Percentiles rank a stretch among this genome's conserved stretches.
These are phyloP conservation scores for Alternaria sp. DNA, from an alignment of 2,329 filamentous ascomycete species.

Conservation along the genomic window DNA sequence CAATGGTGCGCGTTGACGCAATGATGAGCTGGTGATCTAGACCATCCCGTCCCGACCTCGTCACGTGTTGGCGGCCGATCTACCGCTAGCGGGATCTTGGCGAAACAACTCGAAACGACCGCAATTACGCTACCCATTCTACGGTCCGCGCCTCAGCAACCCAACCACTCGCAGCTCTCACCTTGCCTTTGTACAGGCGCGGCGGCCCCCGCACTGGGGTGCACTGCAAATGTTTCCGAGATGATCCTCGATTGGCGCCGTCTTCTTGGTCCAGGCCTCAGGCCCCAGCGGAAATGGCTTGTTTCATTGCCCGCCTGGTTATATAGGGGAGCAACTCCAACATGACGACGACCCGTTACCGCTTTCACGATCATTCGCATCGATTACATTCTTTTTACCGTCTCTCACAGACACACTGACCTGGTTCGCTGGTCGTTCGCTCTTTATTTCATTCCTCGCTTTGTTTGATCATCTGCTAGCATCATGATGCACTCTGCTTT, in stretches of 20 bases:
- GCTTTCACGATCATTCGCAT: constrained; percentile 30
- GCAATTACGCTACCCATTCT: constrained; percentile 26
- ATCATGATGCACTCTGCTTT: constrained; percentile 41
- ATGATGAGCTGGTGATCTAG: neutral
- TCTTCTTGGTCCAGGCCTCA: constrained; percentile 16
- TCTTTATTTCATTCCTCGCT: constrained; percentile 35
- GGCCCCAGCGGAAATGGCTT: constrained; percentile 25
- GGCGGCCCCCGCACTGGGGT: constrained; percentile 18
- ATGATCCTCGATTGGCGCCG: constrained; percentile 18
- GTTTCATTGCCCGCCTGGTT: constrained; percentile 27
- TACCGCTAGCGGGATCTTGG: constrained; percentile 23
- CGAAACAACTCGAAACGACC: constrained; percentile 37
- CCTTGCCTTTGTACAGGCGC: constrained; percentile 14
- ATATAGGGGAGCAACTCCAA: constrained; percentile 24
- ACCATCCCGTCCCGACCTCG: neutral
- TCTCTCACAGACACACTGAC: constrained; percentile 27
- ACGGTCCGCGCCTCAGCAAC: constrained; percentile 18
- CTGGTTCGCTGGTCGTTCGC: constrained; percentile 44
- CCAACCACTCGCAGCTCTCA: constrained; percentile 23
- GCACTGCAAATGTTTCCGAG: constrained; percentile 21
- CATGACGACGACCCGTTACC: constrained; percentile 13
- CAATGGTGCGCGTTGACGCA: neutral
- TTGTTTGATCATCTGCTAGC: constrained; percentile 27
- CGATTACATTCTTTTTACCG: constrained; percentile 23
- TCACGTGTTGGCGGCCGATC: constrained; percentile 21